Evolutionary conservation across 2,329 filamentous ascomycete species (phyloP).

Genomic region (Alternaria hordeiaustralica): DNA sequence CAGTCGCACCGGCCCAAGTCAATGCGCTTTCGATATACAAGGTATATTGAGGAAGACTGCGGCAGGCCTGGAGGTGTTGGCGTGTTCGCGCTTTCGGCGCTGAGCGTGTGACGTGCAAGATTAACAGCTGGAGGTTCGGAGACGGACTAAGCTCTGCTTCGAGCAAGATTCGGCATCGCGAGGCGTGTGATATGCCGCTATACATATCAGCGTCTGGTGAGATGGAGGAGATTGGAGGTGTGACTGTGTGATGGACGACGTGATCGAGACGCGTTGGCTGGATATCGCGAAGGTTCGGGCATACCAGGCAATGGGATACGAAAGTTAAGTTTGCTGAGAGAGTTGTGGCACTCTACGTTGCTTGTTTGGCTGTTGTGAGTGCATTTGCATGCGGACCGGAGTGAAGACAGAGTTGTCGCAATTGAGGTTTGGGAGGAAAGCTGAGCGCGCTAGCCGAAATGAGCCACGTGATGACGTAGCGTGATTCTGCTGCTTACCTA

Average conservation of each 20-base stretch:
- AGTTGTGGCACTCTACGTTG: background rate
- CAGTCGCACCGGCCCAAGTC: background rate
- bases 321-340: rapidly evolving
- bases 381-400: background rate
- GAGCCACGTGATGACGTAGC: background rate
- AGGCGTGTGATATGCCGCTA: background rate
- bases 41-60: background rate
- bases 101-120: background rate
- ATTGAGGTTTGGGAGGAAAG: background rate
- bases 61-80: background rate
- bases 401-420: background rate
- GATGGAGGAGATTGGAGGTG: background rate
- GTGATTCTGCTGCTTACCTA: background rate
- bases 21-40: background rate
- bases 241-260: background rate
- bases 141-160: background rate
- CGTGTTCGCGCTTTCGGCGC: background rate
- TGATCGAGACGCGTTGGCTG: background rate
- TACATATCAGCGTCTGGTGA: rapidly evolving
- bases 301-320: background rate
- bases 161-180: background rate
- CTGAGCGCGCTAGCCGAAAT: background rate
- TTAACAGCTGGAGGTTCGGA: background rate
- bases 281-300: background rate
- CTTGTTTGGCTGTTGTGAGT: background rate